A percentile compares a stretch with the other conserved stretches of the same genome.
phyloP scores from a whole-genome alignment of 352 stramenopile species.

The Pythium aristosporum region DNA sequence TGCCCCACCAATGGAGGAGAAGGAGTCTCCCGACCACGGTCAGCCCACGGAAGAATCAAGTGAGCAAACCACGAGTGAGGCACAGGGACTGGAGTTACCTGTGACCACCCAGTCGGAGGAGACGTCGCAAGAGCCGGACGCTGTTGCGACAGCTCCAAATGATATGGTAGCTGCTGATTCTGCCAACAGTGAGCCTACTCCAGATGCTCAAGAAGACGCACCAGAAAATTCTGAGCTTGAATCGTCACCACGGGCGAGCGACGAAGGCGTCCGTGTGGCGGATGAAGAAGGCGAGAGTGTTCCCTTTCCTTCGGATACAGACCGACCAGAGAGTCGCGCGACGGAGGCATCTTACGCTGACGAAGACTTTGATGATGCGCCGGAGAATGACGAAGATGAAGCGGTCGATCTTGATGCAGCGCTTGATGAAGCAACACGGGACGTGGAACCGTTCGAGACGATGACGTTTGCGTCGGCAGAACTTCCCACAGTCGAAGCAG shows the following conservation, averaged over 20 bases:
- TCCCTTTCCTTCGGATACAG: not conserved
- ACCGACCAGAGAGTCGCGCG: conserved; percentile 24
- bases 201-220: not conserved
- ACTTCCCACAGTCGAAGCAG: not conserved
- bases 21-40: not conserved
- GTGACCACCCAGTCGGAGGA: not conserved
- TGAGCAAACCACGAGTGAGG: no score
- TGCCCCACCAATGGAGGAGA: not conserved
- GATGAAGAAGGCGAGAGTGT: not conserved
- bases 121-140: not conserved
- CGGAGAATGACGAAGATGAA: not conserved
- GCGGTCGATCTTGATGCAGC: not conserved
- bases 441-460: not conserved
- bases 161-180: not conserved
- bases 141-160: not conserved
- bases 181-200: not conserved
- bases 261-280: not conserved
- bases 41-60: not conserved
- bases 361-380: conserved; percentile 24
- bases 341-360: conserved; percentile 22
- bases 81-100: not conserved
- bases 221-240: not conserved
- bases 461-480: not conserved
- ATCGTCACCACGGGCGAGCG: not conserved
- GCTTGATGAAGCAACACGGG: not conserved